Conservation (phyloP, 257 asterid species). For the Linderniella brevidens region DNA sequence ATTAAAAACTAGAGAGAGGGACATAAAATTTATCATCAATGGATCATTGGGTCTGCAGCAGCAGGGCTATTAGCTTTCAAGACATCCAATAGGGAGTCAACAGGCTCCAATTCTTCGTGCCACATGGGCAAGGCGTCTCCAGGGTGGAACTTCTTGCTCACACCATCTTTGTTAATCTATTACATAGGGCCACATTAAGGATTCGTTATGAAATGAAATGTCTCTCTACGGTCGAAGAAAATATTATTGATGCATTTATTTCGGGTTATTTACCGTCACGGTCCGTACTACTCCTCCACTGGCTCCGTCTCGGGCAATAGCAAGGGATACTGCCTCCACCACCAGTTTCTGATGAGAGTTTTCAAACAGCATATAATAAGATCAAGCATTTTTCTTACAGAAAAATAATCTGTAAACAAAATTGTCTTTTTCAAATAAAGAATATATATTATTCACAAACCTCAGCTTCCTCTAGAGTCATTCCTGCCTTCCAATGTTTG, state of each 20-base stretch:
- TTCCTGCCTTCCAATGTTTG: constrained; percentile 77
- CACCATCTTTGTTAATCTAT: constrained; percentile 19
- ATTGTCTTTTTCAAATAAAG: too few relatives aligned
- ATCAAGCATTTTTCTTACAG: background rate
- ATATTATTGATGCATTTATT: background rate
- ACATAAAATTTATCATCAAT: constrained; percentile 10
- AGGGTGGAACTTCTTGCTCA: constrained; percentile 38
- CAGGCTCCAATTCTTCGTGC: constrained; percentile 72
- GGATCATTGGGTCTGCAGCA: constrained; percentile 33
- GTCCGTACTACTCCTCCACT: constrained; percentile 97
- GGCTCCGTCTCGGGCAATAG: constrained; percentile 99
- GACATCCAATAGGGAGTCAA: constrained; percentile 46
- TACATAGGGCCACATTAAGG: too few relatives aligned
- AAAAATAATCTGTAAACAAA: too few relatives aligned
- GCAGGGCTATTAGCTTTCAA: constrained; percentile 18
- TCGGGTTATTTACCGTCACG: constrained; percentile 52
- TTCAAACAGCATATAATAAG: constrained; percentile 1
- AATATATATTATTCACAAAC: too few relatives aligned
- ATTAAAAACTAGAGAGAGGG: too few relatives aligned
- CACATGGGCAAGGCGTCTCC: constrained; percentile 58
- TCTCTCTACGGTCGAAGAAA: constrained; percentile 4
- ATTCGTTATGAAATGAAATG: background rate
- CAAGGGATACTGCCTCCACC: constrained; percentile 96
- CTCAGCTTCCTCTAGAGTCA: constrained; percentile 81
- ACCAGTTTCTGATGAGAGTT: constrained; percentile 44